phyloP scores from a whole-genome alignment of 208 protist genomes.

The Crithidia expoeki region DNA sequence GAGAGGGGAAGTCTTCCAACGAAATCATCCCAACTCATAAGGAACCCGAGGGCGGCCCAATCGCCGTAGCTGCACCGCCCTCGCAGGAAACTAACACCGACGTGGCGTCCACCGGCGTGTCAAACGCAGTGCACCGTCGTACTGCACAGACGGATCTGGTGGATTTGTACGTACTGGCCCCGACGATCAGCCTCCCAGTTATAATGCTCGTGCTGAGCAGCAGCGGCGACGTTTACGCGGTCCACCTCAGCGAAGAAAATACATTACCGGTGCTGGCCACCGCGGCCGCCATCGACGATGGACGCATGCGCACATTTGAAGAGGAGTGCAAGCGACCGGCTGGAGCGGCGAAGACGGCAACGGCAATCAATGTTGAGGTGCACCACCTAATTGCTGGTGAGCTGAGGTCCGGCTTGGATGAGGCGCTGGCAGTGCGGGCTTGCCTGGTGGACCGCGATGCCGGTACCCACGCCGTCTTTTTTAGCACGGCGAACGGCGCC shows the following conservation, averaged over 20 bases:
- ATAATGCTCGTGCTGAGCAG: slow-evolving; percentile 68
- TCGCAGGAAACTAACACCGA: background rate
- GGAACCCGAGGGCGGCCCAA: too few species aligned
- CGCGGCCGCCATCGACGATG: slow-evolving; percentile 30
- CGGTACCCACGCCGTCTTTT: slow-evolving; percentile 67
- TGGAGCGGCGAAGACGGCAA: slow-evolving; percentile 5
- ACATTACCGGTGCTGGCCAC: slow-evolving; percentile 31
- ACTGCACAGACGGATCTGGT: slow-evolving; percentile 42
- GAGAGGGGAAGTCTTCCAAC: slow-evolving; percentile 2
- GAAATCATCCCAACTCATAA: slow-evolving; percentile 14
- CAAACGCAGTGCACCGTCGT: background rate
- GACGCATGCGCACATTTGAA: slow-evolving; percentile 20
- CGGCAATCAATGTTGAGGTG: slow-evolving; percentile 21
- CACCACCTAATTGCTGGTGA: slow-evolving; percentile 25
- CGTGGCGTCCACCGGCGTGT: background rate
- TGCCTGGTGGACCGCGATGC: slow-evolving; percentile 69
- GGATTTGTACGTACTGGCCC: slow-evolving; percentile 51
- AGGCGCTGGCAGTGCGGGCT: slow-evolving; percentile 59
- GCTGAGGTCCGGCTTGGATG: background rate
- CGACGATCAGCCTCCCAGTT: slow-evolving; percentile 55
- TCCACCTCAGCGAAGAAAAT: slow-evolving; percentile 47
- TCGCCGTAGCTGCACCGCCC: too few species aligned
- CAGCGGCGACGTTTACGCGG: slow-evolving; percentile 72
- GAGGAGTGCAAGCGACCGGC: slow-evolving; percentile 17
- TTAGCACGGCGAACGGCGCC: slow-evolving; percentile 51